These are phyloP conservation scores for Karstenula rhodostoma DNA, from an alignment of 2,329 filamentous ascomycete genomes.

Conservation along the genomic window DNA sequence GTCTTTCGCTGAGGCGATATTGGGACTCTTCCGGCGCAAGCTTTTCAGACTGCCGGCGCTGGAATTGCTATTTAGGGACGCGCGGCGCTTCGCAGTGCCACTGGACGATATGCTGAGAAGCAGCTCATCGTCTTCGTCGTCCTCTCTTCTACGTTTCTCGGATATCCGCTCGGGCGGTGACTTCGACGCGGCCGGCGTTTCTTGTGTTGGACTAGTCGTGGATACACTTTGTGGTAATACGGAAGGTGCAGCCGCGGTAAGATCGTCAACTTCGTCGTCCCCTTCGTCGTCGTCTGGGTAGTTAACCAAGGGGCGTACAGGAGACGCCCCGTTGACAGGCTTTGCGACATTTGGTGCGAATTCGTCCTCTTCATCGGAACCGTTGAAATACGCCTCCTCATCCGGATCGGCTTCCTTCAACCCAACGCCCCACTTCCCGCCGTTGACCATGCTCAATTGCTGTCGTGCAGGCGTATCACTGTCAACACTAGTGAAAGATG, in stretches of 20 bases:
- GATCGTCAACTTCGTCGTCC: constrained; percentile 65
- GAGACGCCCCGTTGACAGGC: constrained; percentile 68
- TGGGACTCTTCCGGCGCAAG: constrained; percentile 54
- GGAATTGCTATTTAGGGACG: constrained; percentile 45
- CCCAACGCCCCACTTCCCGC: constrained; percentile 69
- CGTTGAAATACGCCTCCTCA: constrained; percentile 95
- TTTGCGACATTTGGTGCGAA: constrained; percentile 50
- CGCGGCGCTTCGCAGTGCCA: constrained; percentile 54
- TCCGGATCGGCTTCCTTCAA: constrained; percentile 84
- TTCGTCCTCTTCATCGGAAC: constrained; percentile 82
- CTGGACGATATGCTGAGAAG: constrained; percentile 77
- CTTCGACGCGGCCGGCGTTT: constrained; percentile 35
- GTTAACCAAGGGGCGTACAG: constrained; percentile 78
- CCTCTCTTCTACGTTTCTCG: constrained; percentile 89
- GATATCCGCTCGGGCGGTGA: constrained; percentile 74
- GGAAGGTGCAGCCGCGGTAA: constrained; percentile 53
- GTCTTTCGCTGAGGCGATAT: constrained; percentile 54
- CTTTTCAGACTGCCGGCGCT: constrained; percentile 44
- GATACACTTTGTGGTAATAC: constrained; percentile 39
- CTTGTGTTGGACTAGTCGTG: constrained; percentile 32
- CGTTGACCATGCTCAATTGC: constrained; percentile 59
- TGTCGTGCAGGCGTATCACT: constrained; percentile 55
- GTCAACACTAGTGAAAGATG: constrained; percentile 76
- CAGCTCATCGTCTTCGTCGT: constrained; percentile 87
- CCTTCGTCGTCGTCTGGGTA: constrained; percentile 88